A percentile compares a stretch with the other conserved stretches of the same genome.
phyloP scores from a whole-genome alignment of 1,139 yeast genomes.

The Yamadazyma siamensis region DNA sequence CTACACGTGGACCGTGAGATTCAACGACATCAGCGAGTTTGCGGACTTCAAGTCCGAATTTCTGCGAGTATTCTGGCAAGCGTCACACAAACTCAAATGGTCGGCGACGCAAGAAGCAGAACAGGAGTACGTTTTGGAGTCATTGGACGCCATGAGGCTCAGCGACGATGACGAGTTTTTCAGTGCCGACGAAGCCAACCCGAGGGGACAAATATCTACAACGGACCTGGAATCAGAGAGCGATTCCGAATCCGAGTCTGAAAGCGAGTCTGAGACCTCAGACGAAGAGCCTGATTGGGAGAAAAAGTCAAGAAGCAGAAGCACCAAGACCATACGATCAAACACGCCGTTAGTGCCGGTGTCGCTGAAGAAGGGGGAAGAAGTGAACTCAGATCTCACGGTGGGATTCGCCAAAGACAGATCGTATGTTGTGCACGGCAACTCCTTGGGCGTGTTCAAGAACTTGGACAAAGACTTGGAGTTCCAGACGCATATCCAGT shows the following conservation, averaged over 20 bases:
- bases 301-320: background rate
- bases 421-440: slow-evolving; percentile 75
- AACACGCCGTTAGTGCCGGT: background rate
- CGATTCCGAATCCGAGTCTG: slow-evolving; percentile 16
- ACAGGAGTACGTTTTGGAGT: slow-evolving; percentile 25
- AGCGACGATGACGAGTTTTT: slow-evolving; percentile 22
- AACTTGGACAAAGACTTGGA: slow-evolving; percentile 53
- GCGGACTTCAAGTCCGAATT: slow-evolving; percentile 49
- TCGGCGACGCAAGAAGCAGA: slow-evolving; percentile 7
- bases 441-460: slow-evolving; percentile 77
- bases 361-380: slow-evolving; percentile 1
- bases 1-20: slow-evolving; percentile 64
- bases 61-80: slow-evolving; percentile 61
- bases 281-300: background rate
- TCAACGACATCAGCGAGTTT: slow-evolving; percentile 38
- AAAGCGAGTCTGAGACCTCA: slow-evolving; percentile 8
- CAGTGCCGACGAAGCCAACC: slow-evolving; percentile 9
- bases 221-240: no score
- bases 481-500: slow-evolving; percentile 64
- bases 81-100: slow-evolving; percentile 49
- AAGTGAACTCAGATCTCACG: slow-evolving; percentile 55
- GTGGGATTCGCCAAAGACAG: slow-evolving; percentile 70
- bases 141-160: slow-evolving; percentile 25
- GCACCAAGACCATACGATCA: background rate
- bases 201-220: no score